Conservation (phyloP, 192 early-diverging fungal genomes). For the Coemansia aciculifera region DNA sequence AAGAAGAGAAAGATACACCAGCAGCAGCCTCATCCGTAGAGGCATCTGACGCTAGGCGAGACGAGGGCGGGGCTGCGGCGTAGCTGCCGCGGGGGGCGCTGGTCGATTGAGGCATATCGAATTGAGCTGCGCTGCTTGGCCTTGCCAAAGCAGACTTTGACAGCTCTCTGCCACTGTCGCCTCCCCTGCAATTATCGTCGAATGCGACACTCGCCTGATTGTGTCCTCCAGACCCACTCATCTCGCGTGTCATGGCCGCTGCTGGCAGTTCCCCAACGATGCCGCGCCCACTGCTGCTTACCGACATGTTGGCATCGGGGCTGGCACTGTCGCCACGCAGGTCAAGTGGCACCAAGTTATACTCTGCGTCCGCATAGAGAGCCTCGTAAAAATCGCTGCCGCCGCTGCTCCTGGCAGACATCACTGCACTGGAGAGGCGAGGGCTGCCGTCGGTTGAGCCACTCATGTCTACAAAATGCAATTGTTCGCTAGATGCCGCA, state of each 20-base stretch:
- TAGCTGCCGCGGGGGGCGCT: conserved; percentile 1
- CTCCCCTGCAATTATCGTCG: conserved; percentile 3
- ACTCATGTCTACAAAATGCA: conserved; percentile 1
- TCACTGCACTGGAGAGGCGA: background rate
- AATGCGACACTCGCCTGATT: conserved; percentile 1
- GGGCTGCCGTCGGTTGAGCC: conserved; percentile 4
- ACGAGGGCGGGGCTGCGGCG: conserved; percentile 1
- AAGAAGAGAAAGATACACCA: conserved; percentile 8
- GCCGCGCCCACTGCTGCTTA: background rate
- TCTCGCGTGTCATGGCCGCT: conserved; percentile 1
- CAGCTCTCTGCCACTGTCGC: background rate
- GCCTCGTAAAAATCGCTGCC: conserved; percentile 10
- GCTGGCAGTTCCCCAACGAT: background rate
- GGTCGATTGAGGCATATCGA: conserved; percentile 1
- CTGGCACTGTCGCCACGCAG: conserved; percentile 9
- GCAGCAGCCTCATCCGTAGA: background rate
- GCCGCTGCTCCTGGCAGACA: conserved; percentile 8
- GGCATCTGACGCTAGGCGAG: background rate
- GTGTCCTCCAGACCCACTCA: conserved; percentile 5
- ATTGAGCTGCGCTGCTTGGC: background rate
- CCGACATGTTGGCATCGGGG: conserved; percentile 9
- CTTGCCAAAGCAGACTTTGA: background rate
- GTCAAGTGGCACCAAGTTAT: conserved; percentile 1
- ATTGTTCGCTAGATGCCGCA: conserved; percentile 9
- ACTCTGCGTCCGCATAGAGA: conserved; percentile 3